These are phyloP conservation scores for Pseudopyricularia cyperi DNA, from an alignment of 2,329 filamentous ascomycete genomes.

Conservation along the genomic window DNA sequence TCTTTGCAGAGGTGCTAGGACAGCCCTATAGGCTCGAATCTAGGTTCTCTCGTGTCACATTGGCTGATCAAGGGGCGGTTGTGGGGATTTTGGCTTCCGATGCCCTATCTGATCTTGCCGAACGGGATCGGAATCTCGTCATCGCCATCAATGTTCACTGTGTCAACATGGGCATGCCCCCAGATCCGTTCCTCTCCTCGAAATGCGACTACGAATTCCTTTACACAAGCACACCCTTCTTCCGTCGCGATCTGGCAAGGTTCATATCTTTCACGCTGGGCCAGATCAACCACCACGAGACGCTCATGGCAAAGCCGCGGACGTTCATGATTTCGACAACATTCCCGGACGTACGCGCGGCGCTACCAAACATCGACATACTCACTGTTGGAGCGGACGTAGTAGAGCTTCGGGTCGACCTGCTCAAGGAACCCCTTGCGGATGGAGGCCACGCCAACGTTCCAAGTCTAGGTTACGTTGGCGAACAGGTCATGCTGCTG, in stretches of 20 bases:
- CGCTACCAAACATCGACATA: conserved; percentile 75
- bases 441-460: conserved; percentile 49
- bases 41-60: conserved; percentile 38
- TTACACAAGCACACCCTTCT: conserved; percentile 60
- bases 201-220: conserved; percentile 78
- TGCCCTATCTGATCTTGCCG: conserved; percentile 42
- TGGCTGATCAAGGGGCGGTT: conserved; percentile 48
- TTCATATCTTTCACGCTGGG: conserved; percentile 71
- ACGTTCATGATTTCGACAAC: conserved; percentile 83
- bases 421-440: conserved; percentile 57
- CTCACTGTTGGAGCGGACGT: conserved; percentile 77
- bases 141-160: conserved; percentile 67
- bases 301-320: conserved; percentile 62
- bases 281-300: conserved; percentile 66
- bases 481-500: conserved; percentile 72
- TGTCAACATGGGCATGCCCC: conserved; percentile 55
- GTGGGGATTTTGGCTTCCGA: conserved; percentile 49
- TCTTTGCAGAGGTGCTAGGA: conserved; percentile 68
- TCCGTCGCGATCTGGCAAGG: conserved; percentile 62
- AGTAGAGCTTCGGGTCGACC: conserved; percentile 72
- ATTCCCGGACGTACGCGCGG: conserved; percentile 73
- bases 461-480: conserved; percentile 72
- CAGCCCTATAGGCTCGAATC: conserved; percentile 52
- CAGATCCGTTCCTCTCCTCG: conserved; percentile 51
- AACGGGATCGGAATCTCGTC: conserved; percentile 44